A percentile compares a stretch with the other conserved stretches of the same genome.
These are phyloP conservation scores for Albophoma yamanashiensis DNA, from an alignment of 2,329 filamentous ascomycete genomes.

Conservation along the genomic window DNA sequence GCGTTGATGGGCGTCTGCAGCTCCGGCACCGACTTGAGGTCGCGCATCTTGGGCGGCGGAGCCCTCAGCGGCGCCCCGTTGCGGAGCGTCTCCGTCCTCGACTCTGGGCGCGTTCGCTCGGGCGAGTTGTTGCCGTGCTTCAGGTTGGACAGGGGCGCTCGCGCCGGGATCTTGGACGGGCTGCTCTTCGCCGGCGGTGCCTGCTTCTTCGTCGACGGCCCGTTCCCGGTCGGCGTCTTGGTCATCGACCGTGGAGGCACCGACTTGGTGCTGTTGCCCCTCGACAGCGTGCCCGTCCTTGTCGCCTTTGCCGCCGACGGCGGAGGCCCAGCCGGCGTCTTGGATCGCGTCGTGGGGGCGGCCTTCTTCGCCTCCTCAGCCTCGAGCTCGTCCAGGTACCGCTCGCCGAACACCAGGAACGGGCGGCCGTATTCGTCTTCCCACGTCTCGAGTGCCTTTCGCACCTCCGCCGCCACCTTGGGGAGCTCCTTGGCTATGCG, in stretches of 20 bases:
- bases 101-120: slow-evolving; percentile 48
- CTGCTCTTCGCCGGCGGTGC: slow-evolving; percentile 18
- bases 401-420: slow-evolving; percentile 85
- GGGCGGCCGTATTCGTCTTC: slow-evolving; percentile 90
- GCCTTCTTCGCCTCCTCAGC: slow-evolving; percentile 46
- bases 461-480: slow-evolving; percentile 77
- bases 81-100: slow-evolving; percentile 35
- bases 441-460: slow-evolving; percentile 72
- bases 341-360: slow-evolving; percentile 45
- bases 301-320: slow-evolving; percentile 30
- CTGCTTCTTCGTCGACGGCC: slow-evolving; percentile 15
- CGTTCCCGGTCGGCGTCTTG: slow-evolving; percentile 43
- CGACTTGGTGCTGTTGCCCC: slow-evolving; percentile 17
- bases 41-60: slow-evolving; percentile 88
- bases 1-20: slow-evolving; percentile 38
- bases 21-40: slow-evolving; percentile 47
- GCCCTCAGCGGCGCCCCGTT: slow-evolving; percentile 49
- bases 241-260: slow-evolving; percentile 28
- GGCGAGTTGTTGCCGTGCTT: slow-evolving; percentile 70
- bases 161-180: slow-evolving; percentile 51
- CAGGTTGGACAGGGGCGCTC: slow-evolving; percentile 58
- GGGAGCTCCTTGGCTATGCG: slow-evolving; percentile 91
- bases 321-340: slow-evolving; percentile 59
- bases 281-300: slow-evolving; percentile 18
- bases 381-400: slow-evolving; percentile 81